These are phyloP conservation scores for Isabelozyma pseudorhagii DNA, from an alignment of 805 yeast genomes.

Conservation along the genomic window DNA sequence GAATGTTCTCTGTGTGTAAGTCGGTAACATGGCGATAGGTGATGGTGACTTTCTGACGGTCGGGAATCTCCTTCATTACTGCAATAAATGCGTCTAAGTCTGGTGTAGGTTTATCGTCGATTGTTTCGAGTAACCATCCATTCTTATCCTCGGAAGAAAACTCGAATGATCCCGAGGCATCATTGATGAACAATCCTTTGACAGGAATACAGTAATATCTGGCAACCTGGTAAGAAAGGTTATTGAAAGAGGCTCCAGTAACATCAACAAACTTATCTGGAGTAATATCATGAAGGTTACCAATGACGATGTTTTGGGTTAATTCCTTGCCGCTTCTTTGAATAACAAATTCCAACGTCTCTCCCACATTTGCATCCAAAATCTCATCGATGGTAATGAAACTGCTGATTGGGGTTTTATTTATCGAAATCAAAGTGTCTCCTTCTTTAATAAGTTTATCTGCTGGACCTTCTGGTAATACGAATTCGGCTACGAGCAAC, in stretches of 20 bases:
- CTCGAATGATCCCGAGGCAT: constrained; percentile 75
- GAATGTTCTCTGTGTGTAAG: constrained; percentile 66
- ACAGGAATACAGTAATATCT: constrained; percentile 81
- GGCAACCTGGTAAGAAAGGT: constrained; percentile 85
- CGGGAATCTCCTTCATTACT: constrained; percentile 77
- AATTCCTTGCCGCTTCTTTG: constrained; percentile 74
- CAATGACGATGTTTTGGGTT: constrained; percentile 51
- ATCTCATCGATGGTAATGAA: constrained; percentile 82
- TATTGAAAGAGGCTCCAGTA: constrained; percentile 84
- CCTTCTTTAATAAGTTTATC: constrained; percentile 75
- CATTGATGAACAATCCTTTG: constrained; percentile 75
- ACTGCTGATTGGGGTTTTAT: constrained; percentile 59
- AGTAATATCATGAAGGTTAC: constrained; percentile 76
- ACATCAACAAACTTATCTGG: constrained; percentile 80
- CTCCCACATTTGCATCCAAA: constrained; percentile 67
- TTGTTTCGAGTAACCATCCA: constrained; percentile 79
- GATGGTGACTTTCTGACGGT: constrained; percentile 65
- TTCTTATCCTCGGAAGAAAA: constrained; percentile 54
- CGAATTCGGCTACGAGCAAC: constrained; percentile 74
- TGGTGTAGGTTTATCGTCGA: constrained; percentile 74
- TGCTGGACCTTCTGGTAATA: constrained; percentile 85
- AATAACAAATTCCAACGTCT: constrained; percentile 51
- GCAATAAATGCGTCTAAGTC: constrained; percentile 72
- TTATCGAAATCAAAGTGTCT: constrained; percentile 74
- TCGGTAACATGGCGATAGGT: constrained; percentile 77